A percentile compares a stretch with the other conserved stretches of the same genome.
Conservation (phyloP, 345 rosid species). For the Balakata baccata region DNA sequence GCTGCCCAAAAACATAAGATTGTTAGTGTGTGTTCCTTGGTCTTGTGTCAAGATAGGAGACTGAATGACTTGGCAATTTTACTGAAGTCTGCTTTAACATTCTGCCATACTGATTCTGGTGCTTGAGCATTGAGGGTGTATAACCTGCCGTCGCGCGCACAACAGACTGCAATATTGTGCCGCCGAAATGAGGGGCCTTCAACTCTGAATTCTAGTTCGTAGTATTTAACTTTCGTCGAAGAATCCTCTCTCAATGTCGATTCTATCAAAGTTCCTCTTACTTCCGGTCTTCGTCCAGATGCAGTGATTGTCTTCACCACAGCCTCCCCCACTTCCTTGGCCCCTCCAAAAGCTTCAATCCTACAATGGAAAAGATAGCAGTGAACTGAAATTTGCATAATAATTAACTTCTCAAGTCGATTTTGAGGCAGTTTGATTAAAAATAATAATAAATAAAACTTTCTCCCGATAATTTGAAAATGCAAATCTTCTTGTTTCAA, state of each 20-base stretch:
- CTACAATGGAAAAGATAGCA: constrained; percentile 26
- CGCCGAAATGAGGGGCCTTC: constrained; percentile 62
- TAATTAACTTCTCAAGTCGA: no score
- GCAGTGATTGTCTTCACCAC: constrained; percentile 55
- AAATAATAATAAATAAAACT: no score
- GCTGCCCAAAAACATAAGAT: no score
- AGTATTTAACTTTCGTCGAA: constrained; percentile 48
- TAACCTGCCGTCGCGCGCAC: constrained; percentile 49
- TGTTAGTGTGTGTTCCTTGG: neutral
- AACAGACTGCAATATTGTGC: constrained; percentile 74
- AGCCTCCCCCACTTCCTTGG: constrained; percentile 74
- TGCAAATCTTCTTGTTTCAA: no score
- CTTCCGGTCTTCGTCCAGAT: constrained; percentile 41
- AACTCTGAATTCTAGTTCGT: constrained; percentile 68
- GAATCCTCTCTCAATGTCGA: constrained; percentile 55
- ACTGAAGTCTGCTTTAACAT: constrained; percentile 43
- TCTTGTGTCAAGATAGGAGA: constrained; percentile 35
- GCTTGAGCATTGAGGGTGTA: constrained; percentile 68
- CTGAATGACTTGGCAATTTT: constrained; percentile 56
- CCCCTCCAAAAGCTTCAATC: constrained; percentile 83
- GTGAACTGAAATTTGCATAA: no score
- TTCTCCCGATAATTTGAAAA: no score
- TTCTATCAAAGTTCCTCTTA: constrained; percentile 56
- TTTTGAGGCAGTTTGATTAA: no score
- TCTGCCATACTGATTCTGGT: constrained; percentile 69